Percentiles rank a stretch among this genome's conserved stretches.
Evolutionary conservation across 1,139 yeast genomes (phyloP).

Genomic region (Saccharomyces hybrid): DNA sequence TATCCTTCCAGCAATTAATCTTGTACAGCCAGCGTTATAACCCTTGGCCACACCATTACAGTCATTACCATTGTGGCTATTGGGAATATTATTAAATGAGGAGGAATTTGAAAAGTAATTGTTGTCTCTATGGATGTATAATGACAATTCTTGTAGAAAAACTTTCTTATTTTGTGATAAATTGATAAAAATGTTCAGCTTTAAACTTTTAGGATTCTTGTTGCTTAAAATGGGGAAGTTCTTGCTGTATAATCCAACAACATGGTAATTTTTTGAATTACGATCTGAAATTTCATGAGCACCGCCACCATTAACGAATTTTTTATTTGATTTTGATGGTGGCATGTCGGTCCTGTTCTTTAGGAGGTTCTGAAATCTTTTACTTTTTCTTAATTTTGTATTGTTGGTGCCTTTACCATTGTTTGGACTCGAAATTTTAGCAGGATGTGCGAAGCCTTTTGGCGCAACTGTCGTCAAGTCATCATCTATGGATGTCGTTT

Average conservation of each 20-base stretch:
- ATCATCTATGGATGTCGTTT: constrained; percentile 3
- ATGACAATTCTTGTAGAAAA: constrained; percentile 27
- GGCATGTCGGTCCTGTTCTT: not conserved
- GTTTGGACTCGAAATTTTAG: not conserved
- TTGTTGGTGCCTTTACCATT: not conserved
- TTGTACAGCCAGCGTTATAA: constrained; percentile 3
- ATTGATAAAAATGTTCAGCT: constrained; percentile 26
- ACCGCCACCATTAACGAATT: not conserved
- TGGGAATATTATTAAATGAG: not conserved
- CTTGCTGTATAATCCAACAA: constrained; percentile 22
- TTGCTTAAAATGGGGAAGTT: constrained; percentile 28
- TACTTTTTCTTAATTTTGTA: constrained; percentile 13
- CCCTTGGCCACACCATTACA: not conserved
- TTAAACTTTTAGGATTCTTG: constrained; percentile 26
- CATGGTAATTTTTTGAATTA: constrained; percentile 6
- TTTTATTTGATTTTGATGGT: not conserved
- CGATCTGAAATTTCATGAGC: not conserved
- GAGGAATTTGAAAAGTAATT: not conserved
- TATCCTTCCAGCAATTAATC: constrained; percentile 22
- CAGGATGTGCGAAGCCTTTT: not conserved
- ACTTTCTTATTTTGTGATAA: constrained; percentile 23
- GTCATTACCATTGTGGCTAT: not conserved
- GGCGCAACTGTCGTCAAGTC: constrained; percentile 1
- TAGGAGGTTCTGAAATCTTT: constrained; percentile 11
- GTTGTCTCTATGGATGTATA: constrained; percentile 16